These are phyloP conservation scores for Blastobotrys mokoenaii DNA, from an alignment of 805 yeast genomes.

Conservation along the genomic window DNA sequence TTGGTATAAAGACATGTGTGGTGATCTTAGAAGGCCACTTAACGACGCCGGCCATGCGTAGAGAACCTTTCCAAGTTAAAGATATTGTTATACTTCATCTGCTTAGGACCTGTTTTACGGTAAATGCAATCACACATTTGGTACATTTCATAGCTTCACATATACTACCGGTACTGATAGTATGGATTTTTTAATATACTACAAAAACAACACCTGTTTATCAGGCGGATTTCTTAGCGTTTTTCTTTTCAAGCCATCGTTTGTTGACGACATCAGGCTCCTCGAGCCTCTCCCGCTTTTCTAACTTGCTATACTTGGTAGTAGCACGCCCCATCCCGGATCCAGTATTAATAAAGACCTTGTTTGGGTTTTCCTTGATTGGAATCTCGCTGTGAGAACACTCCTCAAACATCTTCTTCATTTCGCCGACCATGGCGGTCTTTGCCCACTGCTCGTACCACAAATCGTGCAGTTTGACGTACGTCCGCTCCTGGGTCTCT, in stretches of 20 bases:
- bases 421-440: constrained; percentile 41
- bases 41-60: too few relatives aligned
- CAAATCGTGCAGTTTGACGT: constrained; percentile 30
- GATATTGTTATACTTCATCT: too few relatives aligned
- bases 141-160: too few relatives aligned
- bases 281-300: constrained; percentile 49
- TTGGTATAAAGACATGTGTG: too few relatives aligned
- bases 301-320: constrained; percentile 48
- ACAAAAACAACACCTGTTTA: too few relatives aligned
- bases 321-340: constrained; percentile 65
- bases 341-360: constrained; percentile 50
- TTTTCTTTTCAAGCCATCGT: constrained; percentile 42
- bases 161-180: too few relatives aligned
- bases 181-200: too few relatives aligned
- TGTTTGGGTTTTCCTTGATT: constrained; percentile 1
- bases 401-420: constrained; percentile 33
- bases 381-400: constrained; percentile 2
- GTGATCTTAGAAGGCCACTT: too few relatives aligned
- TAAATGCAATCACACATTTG: too few relatives aligned
- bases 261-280: constrained; percentile 63
- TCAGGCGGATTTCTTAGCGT: constrained; percentile 2
- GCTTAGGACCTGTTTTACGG: too few relatives aligned
- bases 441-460: constrained; percentile 53
- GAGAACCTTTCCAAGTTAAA: too few relatives aligned
- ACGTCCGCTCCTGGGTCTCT: constrained; percentile 13